Evolutionary conservation across 352 stramenopile species (phyloP), one percentile per base, ranked within the genome.

Genomic region (Hyaloperonospora arabidopsidis): DNA sequence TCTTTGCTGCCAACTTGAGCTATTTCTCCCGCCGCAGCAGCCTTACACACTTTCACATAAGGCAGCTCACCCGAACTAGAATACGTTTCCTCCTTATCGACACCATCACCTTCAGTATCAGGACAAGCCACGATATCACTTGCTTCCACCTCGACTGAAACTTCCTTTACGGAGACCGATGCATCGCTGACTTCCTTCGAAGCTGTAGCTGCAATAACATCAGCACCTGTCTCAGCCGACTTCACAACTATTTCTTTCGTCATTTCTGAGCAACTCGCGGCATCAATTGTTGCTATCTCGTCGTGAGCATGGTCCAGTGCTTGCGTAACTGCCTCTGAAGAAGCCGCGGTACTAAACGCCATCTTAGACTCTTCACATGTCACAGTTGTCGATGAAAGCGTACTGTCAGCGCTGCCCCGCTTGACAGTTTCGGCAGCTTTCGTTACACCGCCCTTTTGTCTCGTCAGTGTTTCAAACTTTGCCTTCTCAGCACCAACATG

Each of bases 401-500:
- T 25, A 45, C 18, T 3, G 10, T 6, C 41, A 45, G 39, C 32
- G n/a, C 63, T 52, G 36, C 68, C 68, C 22, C 19, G 13, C 23
- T 67, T 72, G 1, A 49, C 17, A 15, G 64, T 45, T 21, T 61
- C 61, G 18, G 45, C 45, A 10, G 40, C 23, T 39, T 59, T 62
- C 0, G 64, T 52, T n/a, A 28, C 49, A 44, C 63, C 61, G 11
- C 59, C 47, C n/a, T 65, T 56, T 14, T 70, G 50, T 39, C 68
- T 74, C 14, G 52, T 61, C 2, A 68, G 25, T 19, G 44, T 23
- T 23, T 49, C 44, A 39, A 23, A 49, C 25, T 49, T 49, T 22
- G 65, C 63, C 54, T 77, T 77, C 41, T 74, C 68, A 17, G 66
- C 54, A 22, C 57, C 55, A 12, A 75, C 67, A 29, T 62, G 57